phyloP scores from a whole-genome alignment of 331 rosid species.

The Prunus yedoensis region DNA sequence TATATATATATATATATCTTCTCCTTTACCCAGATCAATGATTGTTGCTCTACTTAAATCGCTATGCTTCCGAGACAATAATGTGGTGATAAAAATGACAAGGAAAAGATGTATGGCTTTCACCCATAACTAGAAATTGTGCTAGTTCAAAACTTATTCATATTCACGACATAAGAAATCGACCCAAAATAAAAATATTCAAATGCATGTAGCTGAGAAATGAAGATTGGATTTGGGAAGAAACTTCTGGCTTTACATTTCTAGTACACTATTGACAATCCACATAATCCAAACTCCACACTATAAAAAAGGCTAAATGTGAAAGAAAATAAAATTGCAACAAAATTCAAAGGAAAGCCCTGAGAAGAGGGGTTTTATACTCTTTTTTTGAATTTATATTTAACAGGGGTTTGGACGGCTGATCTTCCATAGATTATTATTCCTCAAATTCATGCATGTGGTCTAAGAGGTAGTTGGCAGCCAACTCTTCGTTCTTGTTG shows the following conservation, averaged over 20 bases:
- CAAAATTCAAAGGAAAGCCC: not conserved
- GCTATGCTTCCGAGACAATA: no score
- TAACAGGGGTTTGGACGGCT: not conserved
- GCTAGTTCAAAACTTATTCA: no score
- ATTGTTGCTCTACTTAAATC: no score
- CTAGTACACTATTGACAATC: slow-evolving; percentile 29
- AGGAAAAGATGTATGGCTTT: no score
- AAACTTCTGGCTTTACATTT: slow-evolving; percentile 30
- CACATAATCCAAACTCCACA: slow-evolving; percentile 29
- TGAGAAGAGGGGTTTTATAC: not conserved
- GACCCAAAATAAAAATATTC: not conserved
- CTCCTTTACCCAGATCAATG: no score
- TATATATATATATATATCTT: no score
- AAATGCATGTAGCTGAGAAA: not conserved
- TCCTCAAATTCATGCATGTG: slow-evolving; percentile 92
- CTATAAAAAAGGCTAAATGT: slow-evolving; percentile 19
- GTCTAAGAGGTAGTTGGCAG: slow-evolving; percentile 92
- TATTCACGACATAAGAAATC: not conserved
- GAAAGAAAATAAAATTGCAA: slow-evolving; percentile 9
- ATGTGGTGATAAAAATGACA: no score
- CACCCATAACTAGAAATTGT: no score
- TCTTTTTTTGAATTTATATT: not conserved
- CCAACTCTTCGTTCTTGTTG: slow-evolving; percentile 93
- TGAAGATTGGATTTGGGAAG: slow-evolving; percentile 5
- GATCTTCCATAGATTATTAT: slow-evolving; percentile 29